Conservation (phyloP, 179 eudicot species). For the Heliamphora pulchella region DNA sequence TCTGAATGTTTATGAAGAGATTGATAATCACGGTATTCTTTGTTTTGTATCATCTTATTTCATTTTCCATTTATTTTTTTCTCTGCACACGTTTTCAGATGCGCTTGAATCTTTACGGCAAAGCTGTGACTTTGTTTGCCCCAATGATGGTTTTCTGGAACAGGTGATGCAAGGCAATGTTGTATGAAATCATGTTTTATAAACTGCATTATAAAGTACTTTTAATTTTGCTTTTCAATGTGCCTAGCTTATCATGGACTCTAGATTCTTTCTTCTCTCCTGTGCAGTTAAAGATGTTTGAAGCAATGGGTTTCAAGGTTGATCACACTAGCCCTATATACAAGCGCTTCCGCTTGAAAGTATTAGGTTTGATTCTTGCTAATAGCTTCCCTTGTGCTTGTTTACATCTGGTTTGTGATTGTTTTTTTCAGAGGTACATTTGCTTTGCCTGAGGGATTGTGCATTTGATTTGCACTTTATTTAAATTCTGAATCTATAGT, state of each 20-base stretch:
- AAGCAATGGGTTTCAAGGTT: constrained; percentile 84
- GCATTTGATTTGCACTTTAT: not conserved
- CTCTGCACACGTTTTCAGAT: constrained; percentile 38
- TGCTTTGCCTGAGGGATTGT: not conserved
- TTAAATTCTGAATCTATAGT: too few species aligned
- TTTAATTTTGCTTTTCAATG: constrained; percentile 2
- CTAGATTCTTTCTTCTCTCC: constrained; percentile 3
- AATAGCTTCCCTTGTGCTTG: not conserved
- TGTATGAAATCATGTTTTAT: not conserved
- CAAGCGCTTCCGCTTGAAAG: constrained; percentile 82
- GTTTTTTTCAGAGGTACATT: not conserved
- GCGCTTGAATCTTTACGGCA: constrained; percentile 71
- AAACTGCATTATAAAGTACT: not conserved
- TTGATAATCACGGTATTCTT: not conserved
- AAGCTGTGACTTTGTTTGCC: constrained; percentile 75
- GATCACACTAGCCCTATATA: constrained; percentile 66
- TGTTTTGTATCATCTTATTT: constrained; percentile 17
- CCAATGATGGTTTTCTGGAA: constrained; percentile 91
- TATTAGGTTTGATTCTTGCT: constrained; percentile 43
- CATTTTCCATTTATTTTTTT: constrained; percentile 15
- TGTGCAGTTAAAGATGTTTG: constrained; percentile 11
- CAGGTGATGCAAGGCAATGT: constrained; percentile 52
- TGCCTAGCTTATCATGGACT: not conserved
- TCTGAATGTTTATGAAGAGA: not conserved
- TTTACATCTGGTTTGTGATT: constrained; percentile 13